A percentile compares a stretch with the other conserved stretches of the same genome.
These are phyloP conservation scores for Priceomyces haplophilus DNA, from an alignment of 805 yeast genomes.

Conservation along the genomic window DNA sequence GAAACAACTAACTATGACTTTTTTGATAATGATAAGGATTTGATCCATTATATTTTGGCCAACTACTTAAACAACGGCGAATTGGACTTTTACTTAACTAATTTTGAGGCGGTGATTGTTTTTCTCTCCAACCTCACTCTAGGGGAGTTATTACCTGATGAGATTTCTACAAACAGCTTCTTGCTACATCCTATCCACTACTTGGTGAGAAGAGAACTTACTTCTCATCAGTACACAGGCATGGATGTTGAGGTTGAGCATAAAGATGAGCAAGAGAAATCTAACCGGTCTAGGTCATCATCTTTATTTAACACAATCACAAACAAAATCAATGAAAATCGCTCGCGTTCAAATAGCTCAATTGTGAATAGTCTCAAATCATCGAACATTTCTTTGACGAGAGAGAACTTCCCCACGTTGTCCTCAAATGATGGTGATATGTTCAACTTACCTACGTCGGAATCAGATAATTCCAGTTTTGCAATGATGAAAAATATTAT, in stretches of 20 bases:
- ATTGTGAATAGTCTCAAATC: slow-evolving; percentile 19
- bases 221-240: slow-evolving; percentile 26
- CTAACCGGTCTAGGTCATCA: slow-evolving; percentile 33
- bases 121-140: slow-evolving; percentile 37
- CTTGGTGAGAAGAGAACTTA: slow-evolving; percentile 29
- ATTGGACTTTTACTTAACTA: slow-evolving; percentile 36
- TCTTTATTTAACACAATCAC: slow-evolving; percentile 37
- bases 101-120: slow-evolving; percentile 40
- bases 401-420: slow-evolving; percentile 28
- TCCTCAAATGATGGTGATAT: slow-evolving; percentile 8
- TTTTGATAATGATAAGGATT: slow-evolving; percentile 28
- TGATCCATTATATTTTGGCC: slow-evolving; percentile 25
- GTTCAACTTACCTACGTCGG: slow-evolving; percentile 14
- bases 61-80: slow-evolving; percentile 38
- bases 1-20: slow-evolving; percentile 11
- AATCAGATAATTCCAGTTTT: slow-evolving; percentile 20
- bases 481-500: slow-evolving; percentile 34
- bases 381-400: slow-evolving; percentile 12
- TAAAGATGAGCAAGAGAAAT: slow-evolving; percentile 9
- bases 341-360: slow-evolving; percentile 34
- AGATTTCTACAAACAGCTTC: slow-evolving; percentile 13
- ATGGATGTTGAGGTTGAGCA: slow-evolving; percentile 18
- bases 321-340: slow-evolving; percentile 28
- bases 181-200: slow-evolving; percentile 23
- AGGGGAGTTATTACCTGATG: slow-evolving; percentile 20